phyloP scores from a whole-genome alignment of 768 basidiomycete species.

The Lactarius hengduanensis region DNA sequence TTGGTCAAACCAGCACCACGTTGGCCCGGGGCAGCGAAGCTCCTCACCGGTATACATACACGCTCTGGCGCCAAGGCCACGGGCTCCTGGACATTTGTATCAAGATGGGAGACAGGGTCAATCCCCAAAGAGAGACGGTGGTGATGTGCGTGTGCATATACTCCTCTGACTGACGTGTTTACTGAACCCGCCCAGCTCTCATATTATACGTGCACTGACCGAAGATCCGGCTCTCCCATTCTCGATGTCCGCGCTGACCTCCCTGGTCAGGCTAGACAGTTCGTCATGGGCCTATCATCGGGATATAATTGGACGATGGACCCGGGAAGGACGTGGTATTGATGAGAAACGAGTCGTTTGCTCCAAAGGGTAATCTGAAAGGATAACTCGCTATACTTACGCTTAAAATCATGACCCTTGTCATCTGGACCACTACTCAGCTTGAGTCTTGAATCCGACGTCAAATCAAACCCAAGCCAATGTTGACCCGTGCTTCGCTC shows the following conservation, averaged over 20 bases:
- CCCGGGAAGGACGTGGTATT: slow-evolving; percentile 19
- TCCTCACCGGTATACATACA: slow-evolving; percentile 44
- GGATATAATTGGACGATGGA: slow-evolving; percentile 37
- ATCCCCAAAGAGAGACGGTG: slow-evolving; percentile 46
- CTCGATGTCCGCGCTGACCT: slow-evolving; percentile 36
- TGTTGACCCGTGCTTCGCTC: too few relatives aligned
- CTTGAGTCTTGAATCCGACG: too few relatives aligned
- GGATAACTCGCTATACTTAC: background rate
- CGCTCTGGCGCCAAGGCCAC: slow-evolving; percentile 42
- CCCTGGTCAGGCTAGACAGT: slow-evolving; percentile 41
- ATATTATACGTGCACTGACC: slow-evolving; percentile 44
- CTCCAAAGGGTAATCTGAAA: background rate
- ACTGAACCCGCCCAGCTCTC: slow-evolving; percentile 37
- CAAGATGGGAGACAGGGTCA: slow-evolving; percentile 36
- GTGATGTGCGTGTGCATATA: slow-evolving; percentile 42
- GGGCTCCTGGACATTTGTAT: slow-evolving; percentile 42
- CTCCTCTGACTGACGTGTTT: background rate
- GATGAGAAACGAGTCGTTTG: background rate
- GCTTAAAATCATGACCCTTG: background rate
- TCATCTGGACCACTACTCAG: background rate
- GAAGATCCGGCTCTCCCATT: slow-evolving; percentile 42
- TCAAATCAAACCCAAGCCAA: too few relatives aligned
- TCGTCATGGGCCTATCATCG: slow-evolving; percentile 44
- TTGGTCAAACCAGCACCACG: background rate
- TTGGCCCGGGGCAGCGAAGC: background rate